Conservation (phyloP, 345 rosid genomes). For the Aquilaria yunnanensis region DNA sequence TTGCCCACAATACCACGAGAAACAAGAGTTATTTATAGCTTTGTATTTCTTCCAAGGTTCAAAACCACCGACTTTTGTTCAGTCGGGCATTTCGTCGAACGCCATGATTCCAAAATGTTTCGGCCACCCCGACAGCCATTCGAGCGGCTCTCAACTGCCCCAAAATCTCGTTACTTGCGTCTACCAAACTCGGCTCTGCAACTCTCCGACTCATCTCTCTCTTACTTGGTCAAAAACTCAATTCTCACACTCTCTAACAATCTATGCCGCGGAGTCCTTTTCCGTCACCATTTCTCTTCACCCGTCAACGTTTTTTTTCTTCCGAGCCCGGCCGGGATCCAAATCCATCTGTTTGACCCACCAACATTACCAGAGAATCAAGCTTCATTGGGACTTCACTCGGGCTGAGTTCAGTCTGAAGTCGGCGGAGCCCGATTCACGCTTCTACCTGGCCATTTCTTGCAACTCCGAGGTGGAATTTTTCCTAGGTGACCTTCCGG, state of each 20-base stretch:
- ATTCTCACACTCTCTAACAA: constrained; percentile 44
- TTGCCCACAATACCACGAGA: background rate
- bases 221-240: constrained; percentile 47
- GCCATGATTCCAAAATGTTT: constrained; percentile 50
- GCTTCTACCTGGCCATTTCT: constrained; percentile 40
- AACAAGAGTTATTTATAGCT: background rate
- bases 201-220: constrained; percentile 31
- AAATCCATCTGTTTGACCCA: constrained; percentile 37
- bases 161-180: constrained; percentile 43
- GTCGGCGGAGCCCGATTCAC: constrained; percentile 48
- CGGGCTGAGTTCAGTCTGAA: constrained; percentile 30
- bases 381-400: constrained; percentile 57
- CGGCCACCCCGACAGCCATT: constrained; percentile 32
- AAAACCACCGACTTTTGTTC: background rate
- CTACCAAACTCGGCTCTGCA: constrained; percentile 39
- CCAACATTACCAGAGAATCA: constrained; percentile 35
- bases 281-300: constrained; percentile 41
- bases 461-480: constrained; percentile 36
- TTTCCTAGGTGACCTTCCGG: constrained; percentile 41
- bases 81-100: constrained; percentile 11
- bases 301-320: constrained; percentile 42
- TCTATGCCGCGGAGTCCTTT: constrained; percentile 35
- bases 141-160: constrained; percentile 26
- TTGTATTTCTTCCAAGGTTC: background rate
- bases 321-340: constrained; percentile 40